Conservation (phyloP, 208 protist species). For the Tritrichomonas foetus region DNA sequence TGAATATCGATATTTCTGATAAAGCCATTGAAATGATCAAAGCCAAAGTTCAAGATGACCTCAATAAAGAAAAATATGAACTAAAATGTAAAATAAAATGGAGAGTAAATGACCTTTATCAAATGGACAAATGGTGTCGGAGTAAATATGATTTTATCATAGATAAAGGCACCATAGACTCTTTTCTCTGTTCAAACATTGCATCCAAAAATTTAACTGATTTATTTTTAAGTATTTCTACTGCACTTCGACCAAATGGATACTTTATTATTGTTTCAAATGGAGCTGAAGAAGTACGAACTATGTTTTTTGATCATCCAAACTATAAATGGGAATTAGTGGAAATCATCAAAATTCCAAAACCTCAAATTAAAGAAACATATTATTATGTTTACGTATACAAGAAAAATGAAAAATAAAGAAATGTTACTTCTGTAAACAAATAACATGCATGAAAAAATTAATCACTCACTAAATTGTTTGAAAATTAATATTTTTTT, state of each 20-base stretch:
- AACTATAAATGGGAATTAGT: neutral
- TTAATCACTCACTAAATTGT: no score
- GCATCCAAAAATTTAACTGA: neutral
- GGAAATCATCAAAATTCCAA: neutral
- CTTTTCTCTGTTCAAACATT: neutral
- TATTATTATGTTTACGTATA: neutral
- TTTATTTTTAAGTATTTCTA: neutral
- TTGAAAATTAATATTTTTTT: no score
- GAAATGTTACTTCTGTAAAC: no score
- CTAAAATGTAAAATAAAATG: neutral
- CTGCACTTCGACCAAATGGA: neutral
- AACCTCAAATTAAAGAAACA: neutral
- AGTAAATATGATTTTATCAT: neutral
- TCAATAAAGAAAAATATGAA: no score
- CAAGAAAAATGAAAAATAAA: neutral
- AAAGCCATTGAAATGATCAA: neutral
- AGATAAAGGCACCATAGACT: conserved; percentile 18
- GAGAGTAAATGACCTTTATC: neutral
- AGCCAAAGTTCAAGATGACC: neutral
- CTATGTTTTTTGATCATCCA: neutral
- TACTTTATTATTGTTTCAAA: neutral
- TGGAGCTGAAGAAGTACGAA: neutral
- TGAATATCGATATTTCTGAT: neutral
- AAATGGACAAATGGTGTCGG: neutral
- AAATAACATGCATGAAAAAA: no score